A percentile compares a stretch with the other conserved stretches of the same genome.
Conservation (phyloP, 352 stramenopile species). For the Phytophthora cajani region DNA sequence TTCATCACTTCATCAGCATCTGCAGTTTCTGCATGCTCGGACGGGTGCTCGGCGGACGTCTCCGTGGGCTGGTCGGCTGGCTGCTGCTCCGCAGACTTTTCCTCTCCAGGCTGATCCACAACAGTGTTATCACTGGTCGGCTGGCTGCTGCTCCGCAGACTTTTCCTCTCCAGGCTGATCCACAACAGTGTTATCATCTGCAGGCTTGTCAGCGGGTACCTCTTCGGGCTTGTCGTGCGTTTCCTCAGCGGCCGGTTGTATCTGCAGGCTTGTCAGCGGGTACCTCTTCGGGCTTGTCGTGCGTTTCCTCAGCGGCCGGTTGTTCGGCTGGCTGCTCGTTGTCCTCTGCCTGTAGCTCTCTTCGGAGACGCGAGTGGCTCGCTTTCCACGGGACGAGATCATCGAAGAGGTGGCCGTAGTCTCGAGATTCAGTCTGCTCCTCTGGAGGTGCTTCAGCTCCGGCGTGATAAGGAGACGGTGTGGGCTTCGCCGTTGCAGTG, state of each 20-base stretch:
- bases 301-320: background rate
- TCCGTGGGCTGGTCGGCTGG: background rate
- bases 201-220: background rate
- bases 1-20: background rate
- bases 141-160: background rate
- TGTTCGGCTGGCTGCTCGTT: background rate
- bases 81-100: background rate
- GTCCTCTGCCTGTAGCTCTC: slow-evolving; percentile 18
- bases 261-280: background rate
- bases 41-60: background rate
- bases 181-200: background rate
- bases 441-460: background rate
- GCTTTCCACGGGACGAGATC: slow-evolving; percentile 2
- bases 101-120: too few relatives aligned
- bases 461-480: background rate
- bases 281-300: background rate
- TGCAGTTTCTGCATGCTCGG: background rate
- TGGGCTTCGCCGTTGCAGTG: background rate
- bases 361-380: slow-evolving; percentile 2
- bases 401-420: slow-evolving; percentile 4
- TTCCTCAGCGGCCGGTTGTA: background rate
- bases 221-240: background rate
- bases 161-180: background rate
- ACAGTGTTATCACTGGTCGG: background rate
- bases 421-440: background rate